A percentile compares a stretch with the other conserved stretches of the same genome.
Conservation (phyloP, 177 flowering plant genomes). For the Vitis hybrid region DNA sequence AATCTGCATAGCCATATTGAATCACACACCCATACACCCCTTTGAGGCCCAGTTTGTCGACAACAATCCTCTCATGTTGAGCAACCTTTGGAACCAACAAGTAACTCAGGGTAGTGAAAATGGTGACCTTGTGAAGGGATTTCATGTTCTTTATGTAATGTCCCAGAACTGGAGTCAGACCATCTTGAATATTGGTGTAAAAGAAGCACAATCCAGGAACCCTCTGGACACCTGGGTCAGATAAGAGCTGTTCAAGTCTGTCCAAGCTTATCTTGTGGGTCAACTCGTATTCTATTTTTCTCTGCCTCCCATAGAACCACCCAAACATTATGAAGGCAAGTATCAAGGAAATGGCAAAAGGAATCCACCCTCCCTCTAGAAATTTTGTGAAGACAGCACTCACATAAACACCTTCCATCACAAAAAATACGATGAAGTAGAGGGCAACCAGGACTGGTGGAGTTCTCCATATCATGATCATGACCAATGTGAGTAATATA, state of each 20-base stretch:
- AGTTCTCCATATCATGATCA: slow-evolving; percentile 80
- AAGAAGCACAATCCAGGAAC: slow-evolving; percentile 83
- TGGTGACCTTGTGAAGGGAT: slow-evolving; percentile 63
- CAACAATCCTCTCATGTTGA: slow-evolving; percentile 52
- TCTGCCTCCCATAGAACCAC: slow-evolving; percentile 84
- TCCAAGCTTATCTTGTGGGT: slow-evolving; percentile 53
- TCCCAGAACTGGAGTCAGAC: slow-evolving; percentile 66
- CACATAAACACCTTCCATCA: slow-evolving; percentile 75
- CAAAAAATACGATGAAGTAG: slow-evolving; percentile 56
- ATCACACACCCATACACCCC: slow-evolving; percentile 69
- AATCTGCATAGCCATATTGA: slow-evolving; percentile 76
- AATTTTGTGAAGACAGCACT: slow-evolving; percentile 74
- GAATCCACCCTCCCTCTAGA: slow-evolving; percentile 83
- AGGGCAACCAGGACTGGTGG: slow-evolving; percentile 48
- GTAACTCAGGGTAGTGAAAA: slow-evolving; percentile 68
- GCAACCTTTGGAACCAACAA: slow-evolving; percentile 68
- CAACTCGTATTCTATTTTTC: slow-evolving; percentile 67
- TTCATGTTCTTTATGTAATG: slow-evolving; percentile 75
- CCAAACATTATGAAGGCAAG: slow-evolving; percentile 84
- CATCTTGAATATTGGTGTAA: slow-evolving; percentile 73
- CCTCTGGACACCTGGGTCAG: slow-evolving; percentile 59
- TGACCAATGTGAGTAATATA: slow-evolving; percentile 63
- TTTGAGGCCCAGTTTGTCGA: slow-evolving; percentile 47
- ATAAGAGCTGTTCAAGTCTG: slow-evolving; percentile 42
- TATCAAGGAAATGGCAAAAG: slow-evolving; percentile 73